Evolutionary conservation across 768 basidiomycete species (phyloP).

Genomic region (Nidula microcarpa): DNA sequence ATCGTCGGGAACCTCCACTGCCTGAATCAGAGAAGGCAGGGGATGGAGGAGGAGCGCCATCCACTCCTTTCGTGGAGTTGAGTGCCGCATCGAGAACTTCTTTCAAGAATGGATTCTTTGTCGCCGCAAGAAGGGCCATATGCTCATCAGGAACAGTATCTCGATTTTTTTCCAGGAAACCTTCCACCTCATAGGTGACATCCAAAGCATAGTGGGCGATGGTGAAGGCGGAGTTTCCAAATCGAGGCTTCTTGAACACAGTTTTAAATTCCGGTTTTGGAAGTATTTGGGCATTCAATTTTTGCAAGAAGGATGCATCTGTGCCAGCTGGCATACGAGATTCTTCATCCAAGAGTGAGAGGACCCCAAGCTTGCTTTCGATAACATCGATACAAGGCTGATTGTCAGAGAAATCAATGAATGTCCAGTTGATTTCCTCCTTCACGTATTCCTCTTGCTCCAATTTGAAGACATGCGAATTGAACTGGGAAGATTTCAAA

Average conservation of each 20-base stretch:
- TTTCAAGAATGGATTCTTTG: constrained; percentile 90
- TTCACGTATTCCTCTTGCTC: constrained; percentile 99
- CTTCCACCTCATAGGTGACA: constrained; percentile 97
- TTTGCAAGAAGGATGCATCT: constrained; percentile 90
- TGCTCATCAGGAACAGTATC: constrained; percentile 99
- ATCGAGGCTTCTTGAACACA: constrained; percentile 98
- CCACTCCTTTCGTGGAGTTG: constrained; percentile 62
- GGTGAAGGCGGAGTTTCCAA: constrained; percentile 95
- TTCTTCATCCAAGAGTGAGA: constrained; percentile 95
- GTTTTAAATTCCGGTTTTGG: constrained; percentile 79
- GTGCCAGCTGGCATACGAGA: constrained; percentile 93
- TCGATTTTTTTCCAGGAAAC: constrained; percentile 98
- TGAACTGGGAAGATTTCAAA: constrained; percentile 60
- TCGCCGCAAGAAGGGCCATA: constrained; percentile 79
- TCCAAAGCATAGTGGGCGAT: constrained; percentile 98
- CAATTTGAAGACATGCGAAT: constrained; percentile 98
- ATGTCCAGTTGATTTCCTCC: constrained; percentile 99
- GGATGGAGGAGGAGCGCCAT: constrained; percentile 69
- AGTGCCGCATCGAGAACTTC: constrained; percentile 93
- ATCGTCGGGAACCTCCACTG: constrained; percentile 74
- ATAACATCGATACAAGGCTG: constrained; percentile 99
- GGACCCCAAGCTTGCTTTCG: constrained; percentile 93
- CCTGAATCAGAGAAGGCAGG: constrained; percentile 77
- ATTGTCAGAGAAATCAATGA: constrained; percentile 99
- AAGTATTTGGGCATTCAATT: constrained; percentile 79